Percentiles rank a stretch among this genome's conserved stretches.
Conservation (phyloP, 306 rosid genomes). For the Comarum palustre region DNA sequence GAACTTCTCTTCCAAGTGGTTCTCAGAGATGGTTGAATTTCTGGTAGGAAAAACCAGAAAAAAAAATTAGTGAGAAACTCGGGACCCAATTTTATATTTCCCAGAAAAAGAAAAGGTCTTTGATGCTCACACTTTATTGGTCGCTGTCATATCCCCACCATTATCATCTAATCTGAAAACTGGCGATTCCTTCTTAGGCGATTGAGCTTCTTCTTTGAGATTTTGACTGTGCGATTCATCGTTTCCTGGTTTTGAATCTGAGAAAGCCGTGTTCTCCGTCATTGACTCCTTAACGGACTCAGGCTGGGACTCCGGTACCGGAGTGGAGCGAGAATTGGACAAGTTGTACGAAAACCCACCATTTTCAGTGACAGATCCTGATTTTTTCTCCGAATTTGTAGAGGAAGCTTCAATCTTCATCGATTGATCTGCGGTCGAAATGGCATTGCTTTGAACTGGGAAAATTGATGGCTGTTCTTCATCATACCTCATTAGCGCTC, state of each 20-base stretch:
- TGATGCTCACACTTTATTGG: conserved; percentile 68
- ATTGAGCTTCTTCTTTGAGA: conserved; percentile 56
- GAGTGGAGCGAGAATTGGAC: conserved; percentile 30
- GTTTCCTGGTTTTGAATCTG: conserved; percentile 39
- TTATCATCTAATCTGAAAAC: conserved; percentile 52
- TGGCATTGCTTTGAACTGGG: conserved; percentile 46
- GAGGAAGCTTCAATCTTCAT: conserved; percentile 43
- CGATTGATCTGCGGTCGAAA: conserved; percentile 56
- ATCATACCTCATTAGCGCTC: conserved; percentile 58
- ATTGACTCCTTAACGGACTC: conserved; percentile 44
- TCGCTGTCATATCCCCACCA: conserved; percentile 53
- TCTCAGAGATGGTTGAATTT: conserved; percentile 40
- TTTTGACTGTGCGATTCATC: conserved; percentile 56
- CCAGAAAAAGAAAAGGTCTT: conserved; percentile 8
- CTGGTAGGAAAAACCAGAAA: conserved; percentile 39
- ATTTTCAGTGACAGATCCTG: conserved; percentile 58
- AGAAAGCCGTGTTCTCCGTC: conserved; percentile 38
- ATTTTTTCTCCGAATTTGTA: conserved; percentile 42
- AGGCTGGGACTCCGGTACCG: conserved; percentile 35
- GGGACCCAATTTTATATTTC: neutral
- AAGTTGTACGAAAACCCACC: conserved; percentile 31
- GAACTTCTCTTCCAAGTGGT: conserved; percentile 69
- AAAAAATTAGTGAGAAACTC: conserved; percentile 8
- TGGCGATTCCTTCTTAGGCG: conserved; percentile 68
- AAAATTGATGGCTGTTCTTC: conserved; percentile 49